Evolutionary conservation across 306 rosid genomes (phyloP).

Genomic region (Prunus kanzakura): DNA sequence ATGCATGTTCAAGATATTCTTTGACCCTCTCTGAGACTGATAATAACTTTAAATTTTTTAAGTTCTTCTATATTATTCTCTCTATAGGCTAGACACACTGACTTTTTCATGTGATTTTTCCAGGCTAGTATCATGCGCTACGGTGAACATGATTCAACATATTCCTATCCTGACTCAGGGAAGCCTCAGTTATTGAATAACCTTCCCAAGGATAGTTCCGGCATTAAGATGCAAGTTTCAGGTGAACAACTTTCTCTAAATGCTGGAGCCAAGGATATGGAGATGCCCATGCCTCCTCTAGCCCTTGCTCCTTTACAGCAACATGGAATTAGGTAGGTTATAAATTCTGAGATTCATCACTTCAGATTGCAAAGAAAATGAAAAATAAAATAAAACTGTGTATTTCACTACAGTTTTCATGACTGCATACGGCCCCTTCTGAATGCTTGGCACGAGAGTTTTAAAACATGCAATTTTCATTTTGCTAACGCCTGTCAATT

Average conservation of each 20-base stretch:
- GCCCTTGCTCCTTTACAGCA: slow-evolving; percentile 73
- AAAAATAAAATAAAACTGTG: not conserved
- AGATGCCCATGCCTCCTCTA: slow-evolving; percentile 92
- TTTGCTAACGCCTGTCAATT: slow-evolving; percentile 50
- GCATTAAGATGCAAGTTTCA: slow-evolving; percentile 37
- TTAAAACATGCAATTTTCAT: not conserved
- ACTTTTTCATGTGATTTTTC: slow-evolving; percentile 31
- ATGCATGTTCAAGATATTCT: not conserved
- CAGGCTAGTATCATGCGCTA: slow-evolving; percentile 82
- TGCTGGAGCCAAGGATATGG: slow-evolving; percentile 54
- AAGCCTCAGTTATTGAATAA: slow-evolving; percentile 48
- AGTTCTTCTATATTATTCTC: not conserved
- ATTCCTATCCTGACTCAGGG: slow-evolving; percentile 49
- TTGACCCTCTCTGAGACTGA: not conserved
- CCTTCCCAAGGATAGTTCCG: slow-evolving; percentile 45
- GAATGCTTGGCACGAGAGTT: not conserved
- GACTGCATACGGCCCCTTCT: not conserved
- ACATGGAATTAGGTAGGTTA: slow-evolving; percentile 74
- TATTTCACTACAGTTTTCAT: not conserved
- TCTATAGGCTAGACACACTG: slow-evolving; percentile 5
- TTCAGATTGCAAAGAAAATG: not conserved
- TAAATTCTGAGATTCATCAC: not conserved
- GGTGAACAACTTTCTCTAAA: slow-evolving; percentile 43
- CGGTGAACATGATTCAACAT: slow-evolving; percentile 62
- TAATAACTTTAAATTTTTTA: not conserved